Evolutionary conservation across 176 grass and related monocot genomes (phyloP).

Genomic region (Olyra latifolia): DNA sequence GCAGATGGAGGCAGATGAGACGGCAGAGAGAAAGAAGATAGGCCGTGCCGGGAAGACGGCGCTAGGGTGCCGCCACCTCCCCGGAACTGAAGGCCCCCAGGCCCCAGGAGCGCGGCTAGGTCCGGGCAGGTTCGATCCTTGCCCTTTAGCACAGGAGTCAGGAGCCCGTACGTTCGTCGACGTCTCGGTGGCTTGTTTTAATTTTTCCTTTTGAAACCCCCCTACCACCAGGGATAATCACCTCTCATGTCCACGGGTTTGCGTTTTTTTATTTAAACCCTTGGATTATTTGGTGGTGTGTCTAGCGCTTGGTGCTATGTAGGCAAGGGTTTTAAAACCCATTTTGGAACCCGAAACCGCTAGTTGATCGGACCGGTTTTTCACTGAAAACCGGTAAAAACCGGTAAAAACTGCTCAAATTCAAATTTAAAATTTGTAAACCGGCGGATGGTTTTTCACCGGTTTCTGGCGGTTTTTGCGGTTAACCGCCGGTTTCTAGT

Average conservation of each 20-base stretch:
- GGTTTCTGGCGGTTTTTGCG: too few species aligned
- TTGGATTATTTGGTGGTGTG: slow-evolving; percentile 4
- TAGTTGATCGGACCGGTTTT: too few species aligned
- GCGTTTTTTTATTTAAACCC: slow-evolving; percentile 34
- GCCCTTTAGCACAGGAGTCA: background rate
- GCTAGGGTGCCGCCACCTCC: background rate
- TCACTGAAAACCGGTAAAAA: too few species aligned
- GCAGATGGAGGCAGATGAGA: slow-evolving; percentile 49
- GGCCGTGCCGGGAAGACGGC: background rate
- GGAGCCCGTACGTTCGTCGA: background rate
- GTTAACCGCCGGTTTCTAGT: too few species aligned
- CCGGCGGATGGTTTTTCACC: too few species aligned
- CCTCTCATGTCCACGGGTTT: slow-evolving; percentile 12
- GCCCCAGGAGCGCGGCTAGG: slow-evolving; percentile 10
- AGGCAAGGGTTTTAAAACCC: too few species aligned
- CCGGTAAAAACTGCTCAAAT: too few species aligned
- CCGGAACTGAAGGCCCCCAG: slow-evolving; percentile 22
- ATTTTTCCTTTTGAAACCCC: background rate
- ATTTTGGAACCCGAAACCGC: too few species aligned
- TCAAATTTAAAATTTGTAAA: too few species aligned
- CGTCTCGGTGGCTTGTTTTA: background rate
- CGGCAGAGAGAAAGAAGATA: slow-evolving; percentile 25
- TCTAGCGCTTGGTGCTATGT: background rate
- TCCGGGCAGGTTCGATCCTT: slow-evolving; percentile 16
- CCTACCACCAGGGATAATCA: background rate